These are phyloP conservation scores for Talaromyces thailandensis DNA, from an alignment of 495 filamentous ascomycete species.

Conservation along the genomic window DNA sequence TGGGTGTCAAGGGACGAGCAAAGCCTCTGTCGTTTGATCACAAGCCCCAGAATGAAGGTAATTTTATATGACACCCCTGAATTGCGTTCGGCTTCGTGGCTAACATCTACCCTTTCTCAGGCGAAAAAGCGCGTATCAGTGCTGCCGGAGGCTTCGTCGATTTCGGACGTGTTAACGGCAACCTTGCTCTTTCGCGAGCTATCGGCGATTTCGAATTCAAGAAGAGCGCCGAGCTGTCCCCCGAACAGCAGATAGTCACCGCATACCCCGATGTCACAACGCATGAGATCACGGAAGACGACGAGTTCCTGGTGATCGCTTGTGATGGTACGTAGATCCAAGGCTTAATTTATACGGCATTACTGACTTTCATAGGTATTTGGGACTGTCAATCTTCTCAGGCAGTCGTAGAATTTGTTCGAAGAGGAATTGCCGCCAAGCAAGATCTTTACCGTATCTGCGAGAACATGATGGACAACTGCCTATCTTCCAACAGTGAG, in stretches of 20 bases:
- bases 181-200: constrained; percentile 92
- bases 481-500: constrained; percentile 91
- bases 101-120: constrained; percentile 36
- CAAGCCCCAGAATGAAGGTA: constrained; percentile 98
- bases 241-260: constrained; percentile 96
- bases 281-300: constrained; percentile 84
- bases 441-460: constrained; percentile 88
- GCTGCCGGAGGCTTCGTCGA: constrained; percentile 97
- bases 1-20: constrained; percentile 91
- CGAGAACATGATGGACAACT: constrained; percentile 99
- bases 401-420: constrained; percentile 92
- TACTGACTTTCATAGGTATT: constrained; percentile 56
- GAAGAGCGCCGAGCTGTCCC: constrained; percentile 92
- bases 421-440: constrained; percentile 89
- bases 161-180: constrained; percentile 96
- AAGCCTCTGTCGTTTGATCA: constrained; percentile 97
- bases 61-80: constrained; percentile 1
- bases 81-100: constrained; percentile 1
- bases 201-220: constrained; percentile 99
- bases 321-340: constrained; percentile 70
- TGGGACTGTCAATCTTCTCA: constrained; percentile 99
- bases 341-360: not conserved
- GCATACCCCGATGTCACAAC: constrained; percentile 88
- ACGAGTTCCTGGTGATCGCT: constrained; percentile 94
- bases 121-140: constrained; percentile 90